These are phyloP conservation scores for Fusarium sp. DNA, from an alignment of 2,329 filamentous ascomycete genomes.

Conservation along the genomic window DNA sequence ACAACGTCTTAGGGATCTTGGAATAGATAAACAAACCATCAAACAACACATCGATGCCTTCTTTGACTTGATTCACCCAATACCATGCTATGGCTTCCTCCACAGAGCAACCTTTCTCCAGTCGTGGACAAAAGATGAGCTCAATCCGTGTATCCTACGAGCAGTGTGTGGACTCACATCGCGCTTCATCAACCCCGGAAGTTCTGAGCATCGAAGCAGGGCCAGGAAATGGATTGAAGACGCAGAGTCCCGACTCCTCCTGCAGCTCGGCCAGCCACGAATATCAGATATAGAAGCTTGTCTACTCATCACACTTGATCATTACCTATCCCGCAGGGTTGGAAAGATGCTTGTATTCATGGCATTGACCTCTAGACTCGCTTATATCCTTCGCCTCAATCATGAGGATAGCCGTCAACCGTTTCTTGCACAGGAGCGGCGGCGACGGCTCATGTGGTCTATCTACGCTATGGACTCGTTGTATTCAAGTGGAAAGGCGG, in stretches of 20 bases:
- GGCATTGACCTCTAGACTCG: constrained; percentile 25
- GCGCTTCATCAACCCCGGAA: neutral
- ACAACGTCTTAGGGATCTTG: constrained; percentile 2
- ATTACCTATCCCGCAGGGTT: constrained; percentile 35
- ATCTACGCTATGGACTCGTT: constrained; percentile 31
- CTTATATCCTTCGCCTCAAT: constrained; percentile 39
- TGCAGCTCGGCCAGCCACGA: constrained; percentile 18
- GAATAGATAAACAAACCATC: constrained; percentile 3
- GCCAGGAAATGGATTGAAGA: constrained; percentile 31
- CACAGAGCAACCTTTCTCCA: constrained; percentile 25
- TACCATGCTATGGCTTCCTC: constrained; percentile 25
- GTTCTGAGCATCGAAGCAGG: neutral
- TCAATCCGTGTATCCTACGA: constrained; percentile 6
- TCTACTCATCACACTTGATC: constrained; percentile 35
- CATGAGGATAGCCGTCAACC: constrained; percentile 29
- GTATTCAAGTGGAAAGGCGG: constrained; percentile 24
- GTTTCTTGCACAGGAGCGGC: constrained; percentile 33
- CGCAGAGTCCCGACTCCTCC: constrained; percentile 27
- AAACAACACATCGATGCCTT: constrained; percentile 29
- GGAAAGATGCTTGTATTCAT: constrained; percentile 40
- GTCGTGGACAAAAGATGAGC: constrained; percentile 22
- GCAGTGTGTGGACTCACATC: constrained; percentile 24
- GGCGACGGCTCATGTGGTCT: constrained; percentile 39
- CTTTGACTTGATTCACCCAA: constrained; percentile 25
- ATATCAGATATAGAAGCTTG: constrained; percentile 40